Evolutionary conservation across 768 basidiomycete genomes (phyloP), one percentile per base, ranked within the genome.

Genomic region (Mycena vitilis): DNA sequence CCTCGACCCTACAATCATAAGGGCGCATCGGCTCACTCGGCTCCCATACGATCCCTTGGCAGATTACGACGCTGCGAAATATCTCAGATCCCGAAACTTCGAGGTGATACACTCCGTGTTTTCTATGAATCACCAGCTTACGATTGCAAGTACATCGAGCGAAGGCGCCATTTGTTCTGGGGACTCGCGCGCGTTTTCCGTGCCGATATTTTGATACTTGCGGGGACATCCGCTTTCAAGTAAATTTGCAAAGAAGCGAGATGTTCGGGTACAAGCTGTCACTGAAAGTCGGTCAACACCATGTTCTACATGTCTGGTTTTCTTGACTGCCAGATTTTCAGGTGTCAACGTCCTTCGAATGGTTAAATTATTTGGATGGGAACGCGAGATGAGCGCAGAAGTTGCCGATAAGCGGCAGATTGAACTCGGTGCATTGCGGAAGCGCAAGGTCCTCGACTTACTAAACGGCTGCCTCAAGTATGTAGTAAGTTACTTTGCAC

Each of bases 331-430:
- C 15, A 30, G 16, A 80, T 78, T 38, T 80, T 52, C 52, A 88
- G 88, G 81, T 6, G 80, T 89, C 75, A 85, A 83, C 63, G 84
- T 88, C 18, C 75, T 89, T 20, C 84, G 89, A 13, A 90, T 91
- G 87, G 80, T 91, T 75, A 92, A 93, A 75, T 79, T 92, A 45
- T 91, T 93, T 71, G 91, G 84, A 11, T 86, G 91, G 85, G 84
- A 89, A 83, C 82, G 84, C 66, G 84, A 86, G 53, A 85, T 91
- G 74, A 81, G 85, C 23, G 76, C 83, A 13, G 81, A 83, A 58
- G 80, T 94, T 51, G 77, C 83, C 37, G 82, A 82, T 23, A 87
- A 87, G 71, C 84, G 92, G 63, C 86, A 89, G 52, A 83, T 83
- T 5, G 92, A 93, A 75, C 78, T 94, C 15, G 63, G 72, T 4